Conservation (phyloP, 1,139 yeast genomes). For the Scheffersomyces quercinus region DNA sequence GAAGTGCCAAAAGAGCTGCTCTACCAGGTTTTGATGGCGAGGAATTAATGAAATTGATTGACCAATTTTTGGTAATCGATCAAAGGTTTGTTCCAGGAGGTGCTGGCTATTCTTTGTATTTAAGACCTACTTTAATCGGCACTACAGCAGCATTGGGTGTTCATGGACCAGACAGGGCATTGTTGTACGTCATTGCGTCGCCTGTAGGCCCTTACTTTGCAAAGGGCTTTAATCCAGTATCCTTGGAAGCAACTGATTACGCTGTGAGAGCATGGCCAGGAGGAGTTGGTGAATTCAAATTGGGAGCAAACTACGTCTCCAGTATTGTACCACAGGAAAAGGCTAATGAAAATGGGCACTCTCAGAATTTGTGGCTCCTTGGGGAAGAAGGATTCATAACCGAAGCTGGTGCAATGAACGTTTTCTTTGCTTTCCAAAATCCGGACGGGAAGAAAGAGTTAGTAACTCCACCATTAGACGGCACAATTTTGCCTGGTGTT, state of each 20-base stretch:
- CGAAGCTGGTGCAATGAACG: constrained; percentile 98
- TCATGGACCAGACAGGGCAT: constrained; percentile 73
- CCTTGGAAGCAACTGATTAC: constrained; percentile 89
- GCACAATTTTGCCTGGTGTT: constrained; percentile 95
- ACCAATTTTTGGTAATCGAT: constrained; percentile 73
- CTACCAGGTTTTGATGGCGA: constrained; percentile 82
- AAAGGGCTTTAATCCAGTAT: constrained; percentile 92
- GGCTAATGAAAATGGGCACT: constrained; percentile 88
- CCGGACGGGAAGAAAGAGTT: constrained; percentile 83
- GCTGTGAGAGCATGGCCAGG: constrained; percentile 99
- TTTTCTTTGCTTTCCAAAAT: constrained; percentile 77
- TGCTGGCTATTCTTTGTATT: constrained; percentile 84
- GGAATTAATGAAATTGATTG: constrained; percentile 71
- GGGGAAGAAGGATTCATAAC: constrained; percentile 89
- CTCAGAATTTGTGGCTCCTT: constrained; percentile 94
- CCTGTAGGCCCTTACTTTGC: constrained; percentile 95
- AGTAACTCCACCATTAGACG: constrained; percentile 95
- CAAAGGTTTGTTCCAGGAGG: constrained; percentile 77
- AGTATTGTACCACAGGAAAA: constrained; percentile 84
- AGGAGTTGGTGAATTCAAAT: constrained; percentile 92
- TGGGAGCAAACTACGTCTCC: constrained; percentile 98
- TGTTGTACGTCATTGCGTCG: constrained; percentile 81
- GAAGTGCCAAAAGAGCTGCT: constrained; percentile 82
- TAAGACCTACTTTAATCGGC: constrained; percentile 94
- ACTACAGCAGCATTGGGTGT: constrained; percentile 88